phyloP scores from a whole-genome alignment of 345 rosid species.

The Hypericum perforatum region DNA sequence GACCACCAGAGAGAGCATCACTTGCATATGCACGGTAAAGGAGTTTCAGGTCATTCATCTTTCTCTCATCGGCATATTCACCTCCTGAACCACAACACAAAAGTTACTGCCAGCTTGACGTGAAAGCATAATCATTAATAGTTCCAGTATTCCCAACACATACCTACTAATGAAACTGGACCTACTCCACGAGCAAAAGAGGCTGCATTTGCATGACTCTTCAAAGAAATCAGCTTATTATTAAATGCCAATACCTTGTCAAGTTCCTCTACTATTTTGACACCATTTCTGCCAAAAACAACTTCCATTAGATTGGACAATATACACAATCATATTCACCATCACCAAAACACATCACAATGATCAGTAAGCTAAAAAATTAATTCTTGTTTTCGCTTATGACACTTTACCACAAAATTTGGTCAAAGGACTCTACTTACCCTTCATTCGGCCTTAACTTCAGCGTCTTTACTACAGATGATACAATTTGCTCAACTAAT shows the following conservation, averaged over 20 bases:
- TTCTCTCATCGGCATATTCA: constrained; percentile 68
- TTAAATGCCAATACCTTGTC: constrained; percentile 68
- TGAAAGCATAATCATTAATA: constrained; percentile 3
- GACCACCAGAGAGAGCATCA: constrained; percentile 75
- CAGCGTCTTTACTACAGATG: constrained; percentile 50
- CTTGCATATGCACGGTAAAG: constrained; percentile 78
- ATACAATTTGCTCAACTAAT: constrained; percentile 56
- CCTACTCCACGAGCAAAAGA: constrained; percentile 71
- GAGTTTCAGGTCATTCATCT: constrained; percentile 85
- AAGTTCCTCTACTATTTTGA: constrained; percentile 62
- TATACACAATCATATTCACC: too few relatives aligned
- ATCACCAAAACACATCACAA: too few relatives aligned
- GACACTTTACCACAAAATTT: background rate
- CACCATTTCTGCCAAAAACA: constrained; percentile 47
- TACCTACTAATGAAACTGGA: constrained; percentile 75
- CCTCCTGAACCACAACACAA: constrained; percentile 50
- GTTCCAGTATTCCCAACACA: constrained; percentile 10
- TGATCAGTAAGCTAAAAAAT: too few relatives aligned
- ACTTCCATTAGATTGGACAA: constrained; percentile 15
- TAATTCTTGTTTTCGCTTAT: too few relatives aligned
- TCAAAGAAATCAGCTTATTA: constrained; percentile 54
- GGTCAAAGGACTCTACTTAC: constrained; percentile 32
- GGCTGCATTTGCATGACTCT: constrained; percentile 54
- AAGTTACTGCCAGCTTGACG: background rate
- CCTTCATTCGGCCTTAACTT: constrained; percentile 68